These are phyloP conservation scores for Sporothrix luriei DNA, from an alignment of 2,329 filamentous ascomycete species.

Conservation along the genomic window DNA sequence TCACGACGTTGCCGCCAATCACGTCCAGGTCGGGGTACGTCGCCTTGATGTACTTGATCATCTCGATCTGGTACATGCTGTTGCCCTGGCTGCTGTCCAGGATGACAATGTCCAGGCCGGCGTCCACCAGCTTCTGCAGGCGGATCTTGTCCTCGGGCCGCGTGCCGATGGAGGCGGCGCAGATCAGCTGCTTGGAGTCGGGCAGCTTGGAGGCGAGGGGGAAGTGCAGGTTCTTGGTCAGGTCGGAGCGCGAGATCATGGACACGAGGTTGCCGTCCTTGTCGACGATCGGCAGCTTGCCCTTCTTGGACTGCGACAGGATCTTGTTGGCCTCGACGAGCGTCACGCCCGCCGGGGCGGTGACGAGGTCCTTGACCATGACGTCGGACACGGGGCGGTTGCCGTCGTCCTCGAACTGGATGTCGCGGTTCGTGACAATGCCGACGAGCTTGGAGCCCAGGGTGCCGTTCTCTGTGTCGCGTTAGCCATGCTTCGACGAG, in stretches of 20 bases:
- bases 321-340: conserved; percentile 90
- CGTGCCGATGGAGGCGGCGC: conserved; percentile 92
- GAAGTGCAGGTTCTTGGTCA: conserved; percentile 99
- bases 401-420: conserved; percentile 86
- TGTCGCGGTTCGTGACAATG: conserved; percentile 96
- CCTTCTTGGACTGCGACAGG: conserved; percentile 94
- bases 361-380: conserved; percentile 97
- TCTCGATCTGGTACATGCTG: conserved; percentile 97
- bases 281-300: conserved; percentile 93
- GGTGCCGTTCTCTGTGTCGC: conserved; percentile 75
- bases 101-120: conserved; percentile 91
- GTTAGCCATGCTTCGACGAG: conserved; percentile 44
- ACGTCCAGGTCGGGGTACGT: conserved; percentile 86
- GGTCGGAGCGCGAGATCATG: conserved; percentile 88
- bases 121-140: conserved; percentile 85
- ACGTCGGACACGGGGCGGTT: conserved; percentile 77
- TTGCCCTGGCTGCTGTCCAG: conserved; percentile 97
- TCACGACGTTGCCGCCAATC: conserved; percentile 98
- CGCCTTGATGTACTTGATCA: conserved; percentile 94
- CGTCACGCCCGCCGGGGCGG: conserved; percentile 78
- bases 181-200: conserved; percentile 95
- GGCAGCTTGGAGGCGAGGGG: conserved; percentile 94
- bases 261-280: conserved; percentile 81
- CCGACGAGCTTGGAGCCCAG: conserved; percentile 94
- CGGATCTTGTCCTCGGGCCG: conserved; percentile 88